Conservation (phyloP, 768 basidiomycete genomes). For the Lyophyllum decastes region DNA sequence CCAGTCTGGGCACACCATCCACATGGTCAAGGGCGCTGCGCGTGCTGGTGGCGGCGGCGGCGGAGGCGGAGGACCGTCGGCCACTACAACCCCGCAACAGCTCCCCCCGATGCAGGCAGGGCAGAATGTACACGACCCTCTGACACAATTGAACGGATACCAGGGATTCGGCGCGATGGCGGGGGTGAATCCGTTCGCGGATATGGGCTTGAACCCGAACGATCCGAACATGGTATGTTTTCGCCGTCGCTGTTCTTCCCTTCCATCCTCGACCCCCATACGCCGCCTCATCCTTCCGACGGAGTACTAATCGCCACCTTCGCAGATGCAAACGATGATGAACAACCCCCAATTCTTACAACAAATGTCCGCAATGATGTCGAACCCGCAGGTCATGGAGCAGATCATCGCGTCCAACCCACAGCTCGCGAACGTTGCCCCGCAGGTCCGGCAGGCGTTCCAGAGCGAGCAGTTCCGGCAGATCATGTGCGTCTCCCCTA, state of each 20-base stretch:
- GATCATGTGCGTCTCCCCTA: conserved; percentile 60
- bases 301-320: too few relatives aligned
- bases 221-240: conserved; percentile 89
- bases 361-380: conserved; percentile 86
- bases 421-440: conserved; percentile 71
- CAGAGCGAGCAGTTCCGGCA: conserved; percentile 74
- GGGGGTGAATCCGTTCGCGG: conserved; percentile 89
- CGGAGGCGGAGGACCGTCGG: too few relatives aligned
- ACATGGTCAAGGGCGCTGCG: conserved; percentile 89
- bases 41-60: conserved; percentile 43
- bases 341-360: conserved; percentile 81
- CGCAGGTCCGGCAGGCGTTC: conserved; percentile 78
- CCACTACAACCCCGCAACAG: conserved; percentile 40
- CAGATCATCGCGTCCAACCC: conserved; percentile 85
- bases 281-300: too few relatives aligned
- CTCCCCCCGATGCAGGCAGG: conserved; percentile 90
- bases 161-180: conserved; percentile 80
- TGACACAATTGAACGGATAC: conserved; percentile 80
- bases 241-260: neutral
- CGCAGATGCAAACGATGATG: conserved; percentile 82
- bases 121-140: conserved; percentile 85
- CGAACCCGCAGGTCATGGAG: conserved; percentile 87
- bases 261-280: neutral
- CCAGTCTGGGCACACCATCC: conserved; percentile 83
- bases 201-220: conserved; percentile 86